These are phyloP conservation scores for Elongisporangium senticosum DNA, from an alignment of 352 stramenopile species.

Conservation along the genomic window DNA sequence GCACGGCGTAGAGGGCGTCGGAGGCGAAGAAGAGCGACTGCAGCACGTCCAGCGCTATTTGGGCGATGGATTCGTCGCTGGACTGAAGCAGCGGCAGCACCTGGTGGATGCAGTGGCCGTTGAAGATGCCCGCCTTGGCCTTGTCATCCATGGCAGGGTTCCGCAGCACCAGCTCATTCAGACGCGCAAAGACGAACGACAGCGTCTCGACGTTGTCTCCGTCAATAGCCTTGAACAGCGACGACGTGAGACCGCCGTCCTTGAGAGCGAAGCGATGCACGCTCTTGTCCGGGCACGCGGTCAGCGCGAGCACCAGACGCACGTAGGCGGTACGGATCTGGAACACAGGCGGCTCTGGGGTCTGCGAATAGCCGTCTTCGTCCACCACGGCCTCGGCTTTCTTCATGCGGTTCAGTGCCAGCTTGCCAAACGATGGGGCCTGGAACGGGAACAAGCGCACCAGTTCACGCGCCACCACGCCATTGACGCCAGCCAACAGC, in stretches of 20 bases:
- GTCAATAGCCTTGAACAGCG: conserved; percentile 77
- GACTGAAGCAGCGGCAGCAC: conserved; percentile 63
- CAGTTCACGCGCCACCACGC: conserved; percentile 46
- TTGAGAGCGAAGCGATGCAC: conserved; percentile 78
- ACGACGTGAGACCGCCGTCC: conserved; percentile 52
- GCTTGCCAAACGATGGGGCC: conserved; percentile 49
- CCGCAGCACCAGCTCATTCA: conserved; percentile 48
- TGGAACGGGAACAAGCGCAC: conserved; percentile 82
- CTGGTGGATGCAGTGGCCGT: conserved; percentile 54
- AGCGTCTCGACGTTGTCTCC: conserved; percentile 58
- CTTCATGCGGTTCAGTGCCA: conserved; percentile 57
- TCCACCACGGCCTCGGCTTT: conserved; percentile 19
- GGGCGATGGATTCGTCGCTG: conserved; percentile 33
- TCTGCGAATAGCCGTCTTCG: conserved; percentile 4
- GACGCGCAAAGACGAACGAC: conserved; percentile 27
- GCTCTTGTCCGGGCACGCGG: conserved; percentile 59
- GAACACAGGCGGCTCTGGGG: conserved; percentile 27
- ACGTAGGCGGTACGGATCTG: conserved; percentile 69
- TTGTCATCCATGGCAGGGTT: conserved; percentile 49
- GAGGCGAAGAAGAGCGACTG: conserved; percentile 55
- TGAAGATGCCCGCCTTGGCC: conserved; percentile 59
- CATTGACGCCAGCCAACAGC: conserved; percentile 32
- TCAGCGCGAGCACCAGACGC: conserved; percentile 53
- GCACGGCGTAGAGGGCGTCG: conserved; percentile 47
- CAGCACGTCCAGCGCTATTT: conserved; percentile 34